Evolutionary conservation across 2,329 filamentous ascomycete genomes (phyloP).

Genomic region (Gyromitra esculenta): DNA sequence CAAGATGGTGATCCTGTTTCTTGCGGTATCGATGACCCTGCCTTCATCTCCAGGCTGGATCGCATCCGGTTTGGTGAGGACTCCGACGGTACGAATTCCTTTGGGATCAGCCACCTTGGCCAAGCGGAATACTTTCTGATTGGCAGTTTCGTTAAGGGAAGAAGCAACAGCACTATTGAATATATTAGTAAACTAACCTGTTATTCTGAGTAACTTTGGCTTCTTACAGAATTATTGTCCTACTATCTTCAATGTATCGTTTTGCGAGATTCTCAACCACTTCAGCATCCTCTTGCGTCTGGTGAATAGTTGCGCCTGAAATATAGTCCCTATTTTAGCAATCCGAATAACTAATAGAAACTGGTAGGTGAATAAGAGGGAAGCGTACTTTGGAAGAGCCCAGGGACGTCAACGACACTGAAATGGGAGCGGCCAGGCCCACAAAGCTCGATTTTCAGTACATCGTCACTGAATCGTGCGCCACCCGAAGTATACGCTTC

Average conservation of each 20-base stretch:
- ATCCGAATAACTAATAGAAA: background rate
- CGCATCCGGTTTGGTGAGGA: slow-evolving; percentile 58
- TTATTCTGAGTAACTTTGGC: background rate
- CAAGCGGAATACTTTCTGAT: slow-evolving; percentile 57
- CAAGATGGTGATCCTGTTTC: slow-evolving; percentile 49
- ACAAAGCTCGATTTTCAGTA: slow-evolving; percentile 57
- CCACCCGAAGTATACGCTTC: slow-evolving; percentile 7
- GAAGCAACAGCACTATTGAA: slow-evolving; percentile 50
- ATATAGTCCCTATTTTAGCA: background rate
- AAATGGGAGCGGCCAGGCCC: slow-evolving; percentile 55
- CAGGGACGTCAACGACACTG: slow-evolving; percentile 57
- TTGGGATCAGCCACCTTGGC: slow-evolving; percentile 56
- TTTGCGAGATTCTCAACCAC: slow-evolving; percentile 56
- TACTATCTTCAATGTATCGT: slow-evolving; percentile 54
- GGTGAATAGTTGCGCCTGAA: slow-evolving; percentile 55
- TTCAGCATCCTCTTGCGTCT: slow-evolving; percentile 55
- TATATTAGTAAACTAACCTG: slow-evolving; percentile 10
- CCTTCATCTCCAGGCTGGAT: slow-evolving; percentile 55
- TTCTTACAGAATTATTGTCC: slow-evolving; percentile 58
- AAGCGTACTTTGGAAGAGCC: slow-evolving; percentile 57
- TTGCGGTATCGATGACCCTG: slow-evolving; percentile 52
- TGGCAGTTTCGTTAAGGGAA: slow-evolving; percentile 56
- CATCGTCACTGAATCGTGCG: slow-evolving; percentile 56
- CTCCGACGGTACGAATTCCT: slow-evolving; percentile 56
- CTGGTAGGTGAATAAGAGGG: background rate